These are phyloP conservation scores for Ogataea populi-albae DNA, from an alignment of 805 yeast species.

Conservation along the genomic window DNA sequence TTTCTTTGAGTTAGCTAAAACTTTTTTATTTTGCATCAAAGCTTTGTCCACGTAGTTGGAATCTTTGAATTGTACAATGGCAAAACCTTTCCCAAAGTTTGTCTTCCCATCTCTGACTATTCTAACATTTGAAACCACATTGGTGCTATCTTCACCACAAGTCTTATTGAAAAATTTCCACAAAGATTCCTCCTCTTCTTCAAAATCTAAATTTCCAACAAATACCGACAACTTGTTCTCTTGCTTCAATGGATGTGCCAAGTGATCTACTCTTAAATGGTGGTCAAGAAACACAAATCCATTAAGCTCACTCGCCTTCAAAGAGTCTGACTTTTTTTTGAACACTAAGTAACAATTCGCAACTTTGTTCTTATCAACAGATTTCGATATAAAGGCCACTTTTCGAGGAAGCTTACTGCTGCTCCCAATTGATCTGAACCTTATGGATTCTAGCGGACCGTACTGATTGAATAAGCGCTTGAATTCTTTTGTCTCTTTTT, in stretches of 20 bases:
- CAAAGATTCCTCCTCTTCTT: constrained; percentile 83
- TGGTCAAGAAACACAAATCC: constrained; percentile 64
- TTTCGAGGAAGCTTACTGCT: constrained; percentile 87
- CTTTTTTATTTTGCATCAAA: constrained; percentile 68
- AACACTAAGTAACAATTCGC: constrained; percentile 88
- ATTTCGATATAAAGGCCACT: constrained; percentile 81
- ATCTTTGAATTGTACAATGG: constrained; percentile 86
- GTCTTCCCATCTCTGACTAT: constrained; percentile 90
- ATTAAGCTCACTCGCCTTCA: constrained; percentile 51
- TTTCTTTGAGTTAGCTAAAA: constrained; percentile 38
- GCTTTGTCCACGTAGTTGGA: constrained; percentile 75
- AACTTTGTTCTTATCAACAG: constrained; percentile 71
- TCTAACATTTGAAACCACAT: constrained; percentile 76
- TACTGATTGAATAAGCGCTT: constrained; percentile 54
- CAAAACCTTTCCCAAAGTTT: constrained; percentile 96
- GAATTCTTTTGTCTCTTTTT: constrained; percentile 58
- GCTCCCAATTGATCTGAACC: constrained; percentile 92
- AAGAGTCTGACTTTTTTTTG: constrained; percentile 47
- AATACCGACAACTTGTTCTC: constrained; percentile 83
- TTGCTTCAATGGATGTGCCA: constrained; percentile 85
- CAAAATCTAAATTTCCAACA: constrained; percentile 92
- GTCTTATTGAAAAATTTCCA: constrained; percentile 71
- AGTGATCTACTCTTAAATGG: constrained; percentile 88
- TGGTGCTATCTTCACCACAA: constrained; percentile 42
- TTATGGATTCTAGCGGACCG: constrained; percentile 65